Percentiles rank a stretch among this genome's conserved stretches.
These are phyloP conservation scores for Aphanocladium album DNA, from an alignment of 2,329 filamentous ascomycete genomes.

Conservation along the genomic window DNA sequence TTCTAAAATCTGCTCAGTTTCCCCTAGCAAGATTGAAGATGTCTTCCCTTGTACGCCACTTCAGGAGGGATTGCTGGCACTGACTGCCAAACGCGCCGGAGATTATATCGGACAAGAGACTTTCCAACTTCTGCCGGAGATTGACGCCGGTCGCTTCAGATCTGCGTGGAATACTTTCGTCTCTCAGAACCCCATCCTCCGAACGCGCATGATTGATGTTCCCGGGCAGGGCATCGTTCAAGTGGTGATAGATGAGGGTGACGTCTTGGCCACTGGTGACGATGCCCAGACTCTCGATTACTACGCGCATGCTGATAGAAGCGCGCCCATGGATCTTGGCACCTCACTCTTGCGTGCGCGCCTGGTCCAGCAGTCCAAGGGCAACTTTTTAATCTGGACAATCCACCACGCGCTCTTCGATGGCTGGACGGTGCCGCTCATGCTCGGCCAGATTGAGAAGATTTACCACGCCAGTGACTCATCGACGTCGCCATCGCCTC, in stretches of 20 bases:
- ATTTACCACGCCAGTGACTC: constrained; percentile 10
- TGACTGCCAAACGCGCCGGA: constrained; percentile 16
- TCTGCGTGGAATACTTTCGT: constrained; percentile 31
- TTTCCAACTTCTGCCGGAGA: constrained; percentile 14
- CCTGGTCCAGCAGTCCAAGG: constrained; percentile 5
- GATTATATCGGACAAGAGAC: constrained; percentile 20
- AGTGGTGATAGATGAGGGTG: constrained; percentile 32
- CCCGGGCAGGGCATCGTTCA: constrained; percentile 34
- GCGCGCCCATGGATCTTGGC: constrained; percentile 21
- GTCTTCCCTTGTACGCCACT: constrained; percentile 14
- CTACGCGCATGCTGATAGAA: not conserved
- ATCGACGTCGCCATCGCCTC: not conserved
- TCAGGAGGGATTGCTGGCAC: constrained; percentile 15
- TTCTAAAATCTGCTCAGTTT: constrained; percentile 11
- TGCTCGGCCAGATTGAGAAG: constrained; percentile 6
- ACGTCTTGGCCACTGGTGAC: constrained; percentile 18
- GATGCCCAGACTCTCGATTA: not conserved
- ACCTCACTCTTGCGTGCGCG: constrained; percentile 34
- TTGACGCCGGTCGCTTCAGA: constrained; percentile 19
- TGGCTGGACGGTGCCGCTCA: constrained; percentile 14
- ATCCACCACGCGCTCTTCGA: constrained; percentile 16
- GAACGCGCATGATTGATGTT: constrained; percentile 38
- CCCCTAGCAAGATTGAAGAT: constrained; percentile 10
- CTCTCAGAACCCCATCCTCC: constrained; percentile 29
- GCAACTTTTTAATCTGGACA: constrained; percentile 9